Conservation (phyloP, 1,284 basidiomycete genomes). For the Singerocomus rubriflavus region DNA sequence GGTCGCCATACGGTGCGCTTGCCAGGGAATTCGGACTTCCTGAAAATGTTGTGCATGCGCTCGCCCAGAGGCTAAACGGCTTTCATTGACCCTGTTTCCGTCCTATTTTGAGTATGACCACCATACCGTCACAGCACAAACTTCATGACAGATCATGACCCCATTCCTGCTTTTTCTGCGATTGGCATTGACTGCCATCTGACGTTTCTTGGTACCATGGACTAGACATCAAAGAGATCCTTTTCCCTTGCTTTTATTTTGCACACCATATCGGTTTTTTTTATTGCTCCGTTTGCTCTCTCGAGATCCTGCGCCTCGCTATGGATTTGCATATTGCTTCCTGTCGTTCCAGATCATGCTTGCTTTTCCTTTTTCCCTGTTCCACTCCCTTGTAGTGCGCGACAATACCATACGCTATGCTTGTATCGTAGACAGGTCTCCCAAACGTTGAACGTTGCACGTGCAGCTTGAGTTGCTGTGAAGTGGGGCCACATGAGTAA, state of each 20-base stretch:
- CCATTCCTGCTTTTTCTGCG: background rate
- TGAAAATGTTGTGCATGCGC: constrained; percentile 62
- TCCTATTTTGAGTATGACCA: background rate
- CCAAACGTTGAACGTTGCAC: constrained; percentile 6
- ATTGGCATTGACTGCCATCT: constrained; percentile 31
- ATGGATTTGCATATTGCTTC: constrained; percentile 27
- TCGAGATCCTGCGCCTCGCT: constrained; percentile 18
- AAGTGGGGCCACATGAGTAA: too few relatives aligned
- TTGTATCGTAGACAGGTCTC: constrained; percentile 28
- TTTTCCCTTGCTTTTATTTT: constrained; percentile 16
- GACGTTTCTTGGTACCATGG: constrained; percentile 26
- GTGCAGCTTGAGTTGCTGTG: background rate
- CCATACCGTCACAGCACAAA: constrained; percentile 3
- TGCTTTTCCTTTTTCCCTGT: constrained; percentile 1
- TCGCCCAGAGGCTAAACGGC: constrained; percentile 53
- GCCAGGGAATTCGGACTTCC: constrained; percentile 73
- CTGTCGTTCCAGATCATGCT: constrained; percentile 16
- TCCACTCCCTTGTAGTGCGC: constrained; percentile 20
- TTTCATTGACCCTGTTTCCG: constrained; percentile 14
- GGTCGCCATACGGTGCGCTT: constrained; percentile 44
- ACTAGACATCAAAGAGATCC: constrained; percentile 11
- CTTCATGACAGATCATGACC: constrained; percentile 23
- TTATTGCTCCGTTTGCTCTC: constrained; percentile 16
- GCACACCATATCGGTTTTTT: constrained; percentile 15
- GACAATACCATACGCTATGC: constrained; percentile 16